Evolutionary conservation across 1,139 yeast species (phyloP).

Genomic region (Pichia sp.): DNA sequence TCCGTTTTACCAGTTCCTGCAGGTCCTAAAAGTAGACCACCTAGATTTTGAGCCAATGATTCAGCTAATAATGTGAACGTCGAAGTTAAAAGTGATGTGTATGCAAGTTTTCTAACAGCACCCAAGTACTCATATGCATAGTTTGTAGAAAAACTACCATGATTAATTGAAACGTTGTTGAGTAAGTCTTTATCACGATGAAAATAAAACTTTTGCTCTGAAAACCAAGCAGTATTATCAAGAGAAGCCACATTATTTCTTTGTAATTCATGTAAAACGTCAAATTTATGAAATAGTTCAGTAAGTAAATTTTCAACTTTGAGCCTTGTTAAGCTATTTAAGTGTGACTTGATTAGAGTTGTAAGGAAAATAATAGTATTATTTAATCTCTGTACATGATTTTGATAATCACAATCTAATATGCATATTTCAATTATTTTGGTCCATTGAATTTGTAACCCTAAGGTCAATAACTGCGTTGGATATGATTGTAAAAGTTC

Average conservation of each 20-base stretch:
- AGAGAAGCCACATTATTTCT: conserved; percentile 14
- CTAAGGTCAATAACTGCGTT: conserved; percentile 51
- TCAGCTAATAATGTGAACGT: conserved; percentile 68
- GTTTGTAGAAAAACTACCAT: conserved; percentile 43
- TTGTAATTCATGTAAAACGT: conserved; percentile 32
- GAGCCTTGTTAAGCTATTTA: conserved; percentile 34
- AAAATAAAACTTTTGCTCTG: conserved; percentile 48
- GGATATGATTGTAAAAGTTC: conserved; percentile 40
- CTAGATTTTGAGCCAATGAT: conserved; percentile 65
- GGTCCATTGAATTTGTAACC: conserved; percentile 59
- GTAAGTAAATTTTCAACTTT: conserved; percentile 56
- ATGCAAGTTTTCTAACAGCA: conserved; percentile 63
- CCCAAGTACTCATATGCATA: conserved; percentile 89
- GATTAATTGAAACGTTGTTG: conserved; percentile 41
- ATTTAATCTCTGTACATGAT: background rate
- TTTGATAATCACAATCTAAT: background rate
- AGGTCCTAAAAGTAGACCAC: conserved; percentile 95
- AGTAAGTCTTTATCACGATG: conserved; percentile 28
- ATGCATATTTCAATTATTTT: conserved; percentile 33
- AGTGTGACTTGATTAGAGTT: conserved; percentile 16
- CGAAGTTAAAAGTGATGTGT: conserved; percentile 64
- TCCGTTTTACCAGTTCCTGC: conserved; percentile 99
- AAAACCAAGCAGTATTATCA: conserved; percentile 40
- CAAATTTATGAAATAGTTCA: conserved; percentile 60
- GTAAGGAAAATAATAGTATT: conserved; percentile 3